Evolutionary conservation across 495 filamentous ascomycete species (phyloP), one percentile per base, ranked within the genome.

Genomic region (Rostrohypoxylon terebratum): DNA sequence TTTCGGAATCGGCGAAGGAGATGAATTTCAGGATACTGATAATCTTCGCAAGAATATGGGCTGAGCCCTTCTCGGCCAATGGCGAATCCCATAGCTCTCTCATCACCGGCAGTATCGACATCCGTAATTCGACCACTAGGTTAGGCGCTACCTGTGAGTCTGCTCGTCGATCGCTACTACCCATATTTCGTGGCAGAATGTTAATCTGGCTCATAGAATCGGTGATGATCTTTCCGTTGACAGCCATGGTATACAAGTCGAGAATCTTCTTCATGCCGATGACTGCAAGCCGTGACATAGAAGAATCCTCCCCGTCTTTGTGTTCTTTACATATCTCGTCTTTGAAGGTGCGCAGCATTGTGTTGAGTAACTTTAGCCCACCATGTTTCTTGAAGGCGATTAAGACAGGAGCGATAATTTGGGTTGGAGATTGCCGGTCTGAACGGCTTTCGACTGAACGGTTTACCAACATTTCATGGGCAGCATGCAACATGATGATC

Each of bases 41-140:
- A 34, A 96, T 80, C 66, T 89, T 92, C 74, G 94, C 93, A 18
- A 95, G 86, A 36, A 94, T 90, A 14, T 87, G 82, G 28, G 88
- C 90, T 20, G 92, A 87, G 1, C 91, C 91, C 70, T 93, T 93
- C 66, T 96, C 94, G 18, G 92, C 85, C n/a, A 92, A 80, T 25
- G 88, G 86, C 6, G 93, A 94, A 62, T 90, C 86, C 96, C 96
- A 99, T 61, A 98, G 87, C 23, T 89, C 85, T 59, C 84, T 88
- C 51, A 93, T 86, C 60, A 92, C 89, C 1, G 94, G 93, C n/a
- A 98, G 77, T 48, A 98, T 88, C 31, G 90, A 87, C 83, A 93
- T 89, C 50, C 94, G 89, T 47, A 98, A 81, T 77, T 98, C 96
- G 34, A 99, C 91, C 10, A 97, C 77, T 63, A 98, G 92, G 75